phyloP scores from a whole-genome alignment of 345 rosid species.

The Erysimum cheiranthoides region DNA sequence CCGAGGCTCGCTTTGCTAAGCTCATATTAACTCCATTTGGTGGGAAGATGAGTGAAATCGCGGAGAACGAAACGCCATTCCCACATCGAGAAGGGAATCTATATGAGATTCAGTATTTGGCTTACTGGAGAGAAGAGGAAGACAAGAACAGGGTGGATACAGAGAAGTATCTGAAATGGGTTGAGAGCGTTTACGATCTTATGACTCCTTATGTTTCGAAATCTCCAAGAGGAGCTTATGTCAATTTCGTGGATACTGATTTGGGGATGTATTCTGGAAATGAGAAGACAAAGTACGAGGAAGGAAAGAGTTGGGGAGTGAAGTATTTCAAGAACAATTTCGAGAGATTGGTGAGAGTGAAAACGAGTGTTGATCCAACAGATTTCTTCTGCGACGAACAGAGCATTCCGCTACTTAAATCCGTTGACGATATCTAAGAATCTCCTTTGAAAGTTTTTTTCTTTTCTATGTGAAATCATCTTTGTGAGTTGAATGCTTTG shows the following conservation, averaged over 20 bases:
- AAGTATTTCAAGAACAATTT: slow-evolving; percentile 1
- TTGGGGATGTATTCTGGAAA: neutral
- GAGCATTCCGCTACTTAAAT: neutral
- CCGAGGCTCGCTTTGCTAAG: slow-evolving; percentile 28
- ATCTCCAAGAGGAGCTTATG: slow-evolving; percentile 60
- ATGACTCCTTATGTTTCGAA: slow-evolving; percentile 65
- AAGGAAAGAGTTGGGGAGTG: neutral
- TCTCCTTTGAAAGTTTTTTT: neutral
- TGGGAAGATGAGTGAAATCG: slow-evolving; percentile 58
- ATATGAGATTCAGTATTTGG: slow-evolving; percentile 49
- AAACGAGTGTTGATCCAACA: neutral
- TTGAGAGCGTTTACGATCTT: slow-evolving; percentile 44
- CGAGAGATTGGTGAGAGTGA: neutral
- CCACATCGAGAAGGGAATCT: slow-evolving; percentile 60
- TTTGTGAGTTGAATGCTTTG: neutral
- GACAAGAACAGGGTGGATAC: slow-evolving; percentile 21
- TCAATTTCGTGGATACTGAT: slow-evolving; percentile 36
- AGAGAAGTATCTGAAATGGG: slow-evolving; percentile 40
- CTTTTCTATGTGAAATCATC: neutral
- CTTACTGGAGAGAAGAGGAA: slow-evolving; percentile 47
- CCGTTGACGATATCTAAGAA: neutral
- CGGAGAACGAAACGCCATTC: slow-evolving; percentile 48
- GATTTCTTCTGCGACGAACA: neutral
- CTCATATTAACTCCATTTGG: slow-evolving; percentile 61
- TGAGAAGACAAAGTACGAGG: neutral